Base-by-base conservation (phyloP, 495 filamentous ascomycete species). In the Aspergillus conjunctus region DNA sequence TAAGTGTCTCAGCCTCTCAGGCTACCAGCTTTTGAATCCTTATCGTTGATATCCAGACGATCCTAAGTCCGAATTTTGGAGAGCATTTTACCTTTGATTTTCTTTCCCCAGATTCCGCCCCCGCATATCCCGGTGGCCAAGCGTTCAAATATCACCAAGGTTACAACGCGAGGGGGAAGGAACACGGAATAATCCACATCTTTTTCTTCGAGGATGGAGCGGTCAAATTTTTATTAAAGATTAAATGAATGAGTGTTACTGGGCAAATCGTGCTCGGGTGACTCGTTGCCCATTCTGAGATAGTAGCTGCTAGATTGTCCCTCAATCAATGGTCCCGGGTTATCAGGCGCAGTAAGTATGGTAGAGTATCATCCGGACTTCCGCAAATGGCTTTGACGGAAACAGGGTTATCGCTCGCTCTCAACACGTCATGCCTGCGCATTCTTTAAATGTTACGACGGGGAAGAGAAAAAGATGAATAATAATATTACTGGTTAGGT, bases 81-180 rank as follows among this genome's bases (percentile, higher is more conserved):
- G 26, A 26, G 21, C 15, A 3, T 41, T 41, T 48, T 34, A 10
- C 17, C 14, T 18, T 53, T 20, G 30, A 32, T 11, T 48, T 50
- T 44, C 55, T 41, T 64, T 65, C 62, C 62, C 62, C 62, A 57
- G 62, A 57, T 60, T 66, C 59, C 44, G 54, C 53, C 64, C 61
- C 64, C 64, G 61, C 64, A 66, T 54, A 58, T 48, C 21, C 30
- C 51, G 57, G 17, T 33, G 54, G 64, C 64, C 64, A 65, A 65
- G 64, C 56, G 50, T 43, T 46, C 12, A 30, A 30, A 60, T 48
- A 53, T 62, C 45, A 61, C 53, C 45, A 50, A 34, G 18, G 20
- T 34, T 41, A 1, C 6, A 7, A 7, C n/a, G 31, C 22, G 20
- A 26, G 33, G 18, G 26, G 26, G 26, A 54, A 14, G 18, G 20